These are phyloP conservation scores for Xerocomus brunneocitrinus DNA, from an alignment of 768 basidiomycete species.

Conservation along the genomic window DNA sequence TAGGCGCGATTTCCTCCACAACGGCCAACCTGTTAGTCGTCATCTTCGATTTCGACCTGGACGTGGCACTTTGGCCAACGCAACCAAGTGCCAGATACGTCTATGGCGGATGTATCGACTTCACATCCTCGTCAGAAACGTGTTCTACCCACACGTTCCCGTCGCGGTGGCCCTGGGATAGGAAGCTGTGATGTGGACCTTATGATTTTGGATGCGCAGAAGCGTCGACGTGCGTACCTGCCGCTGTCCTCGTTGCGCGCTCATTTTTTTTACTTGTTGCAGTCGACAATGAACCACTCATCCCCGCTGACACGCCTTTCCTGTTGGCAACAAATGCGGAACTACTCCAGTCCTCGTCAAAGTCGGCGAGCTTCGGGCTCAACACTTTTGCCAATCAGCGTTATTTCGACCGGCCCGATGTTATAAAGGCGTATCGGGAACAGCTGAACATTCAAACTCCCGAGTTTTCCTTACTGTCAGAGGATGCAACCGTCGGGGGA, in stretches of 20 bases:
- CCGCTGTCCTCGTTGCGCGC: slow-evolving; percentile 8
- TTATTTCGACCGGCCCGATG: slow-evolving; percentile 76
- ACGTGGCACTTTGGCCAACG: slow-evolving; percentile 5
- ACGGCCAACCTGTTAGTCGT: not conserved
- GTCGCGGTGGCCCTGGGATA: slow-evolving; percentile 77
- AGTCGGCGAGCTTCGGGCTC: slow-evolving; percentile 37
- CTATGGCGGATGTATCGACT: slow-evolving; percentile 34
- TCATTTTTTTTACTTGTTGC: slow-evolving; percentile 13
- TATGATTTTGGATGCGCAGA: slow-evolving; percentile 79
- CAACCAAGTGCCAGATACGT: slow-evolving; percentile 10
- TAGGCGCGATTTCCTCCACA: not conserved
- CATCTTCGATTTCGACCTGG: not conserved
- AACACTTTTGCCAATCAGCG: slow-evolving; percentile 61
- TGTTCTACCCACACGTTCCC: slow-evolving; percentile 74
- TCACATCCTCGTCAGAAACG: slow-evolving; percentile 60
- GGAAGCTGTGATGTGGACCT: slow-evolving; percentile 76
- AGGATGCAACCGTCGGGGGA: slow-evolving; percentile 54
- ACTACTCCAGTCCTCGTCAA: slow-evolving; percentile 40
- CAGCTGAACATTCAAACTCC: slow-evolving; percentile 77
- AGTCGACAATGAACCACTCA: slow-evolving; percentile 71
- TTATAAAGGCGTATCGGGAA: slow-evolving; percentile 63
- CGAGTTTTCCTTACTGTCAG: slow-evolving; percentile 48
- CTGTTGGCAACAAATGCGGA: slow-evolving; percentile 69
- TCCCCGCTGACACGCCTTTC: slow-evolving; percentile 63
- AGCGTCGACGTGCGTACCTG: slow-evolving; percentile 61